Conservation (phyloP, 441 rosid species). For the Gossypium davidsonii region DNA sequence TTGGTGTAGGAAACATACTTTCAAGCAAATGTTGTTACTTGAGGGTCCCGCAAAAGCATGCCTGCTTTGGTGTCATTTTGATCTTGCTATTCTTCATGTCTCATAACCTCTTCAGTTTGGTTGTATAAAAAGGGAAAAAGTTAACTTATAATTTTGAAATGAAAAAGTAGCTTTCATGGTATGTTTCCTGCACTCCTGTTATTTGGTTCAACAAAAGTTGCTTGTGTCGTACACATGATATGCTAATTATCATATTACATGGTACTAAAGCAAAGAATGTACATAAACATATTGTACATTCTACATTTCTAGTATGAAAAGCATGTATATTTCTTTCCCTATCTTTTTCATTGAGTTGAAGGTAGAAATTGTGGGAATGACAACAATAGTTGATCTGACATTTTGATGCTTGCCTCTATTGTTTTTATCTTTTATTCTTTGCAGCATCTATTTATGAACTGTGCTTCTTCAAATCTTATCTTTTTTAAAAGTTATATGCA, state of each 20-base stretch:
- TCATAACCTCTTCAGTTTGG: neutral
- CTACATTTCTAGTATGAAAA: neutral
- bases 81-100: neutral
- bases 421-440: neutral
- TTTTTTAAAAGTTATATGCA: conserved; percentile 31
- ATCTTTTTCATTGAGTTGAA: neutral
- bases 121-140: neutral
- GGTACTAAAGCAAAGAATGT: neutral
- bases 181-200: neutral
- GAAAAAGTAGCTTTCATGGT: neutral
- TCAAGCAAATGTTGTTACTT: neutral
- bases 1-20: neutral
- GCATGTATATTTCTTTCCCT: neutral
- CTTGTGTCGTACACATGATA: neutral
- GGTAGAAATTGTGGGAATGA: neutral
- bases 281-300: neutral
- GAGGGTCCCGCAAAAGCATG: neutral
- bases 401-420: neutral
- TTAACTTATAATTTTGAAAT: neutral
- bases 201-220: neutral
- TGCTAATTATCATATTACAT: neutral
- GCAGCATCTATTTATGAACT: conserved; percentile 4
- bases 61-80: neutral
- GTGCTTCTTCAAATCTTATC: neutral
- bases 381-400: neutral